These are phyloP conservation scores for Acer campestre DNA, from an alignment of 345 rosid genomes.

Conservation along the genomic window DNA sequence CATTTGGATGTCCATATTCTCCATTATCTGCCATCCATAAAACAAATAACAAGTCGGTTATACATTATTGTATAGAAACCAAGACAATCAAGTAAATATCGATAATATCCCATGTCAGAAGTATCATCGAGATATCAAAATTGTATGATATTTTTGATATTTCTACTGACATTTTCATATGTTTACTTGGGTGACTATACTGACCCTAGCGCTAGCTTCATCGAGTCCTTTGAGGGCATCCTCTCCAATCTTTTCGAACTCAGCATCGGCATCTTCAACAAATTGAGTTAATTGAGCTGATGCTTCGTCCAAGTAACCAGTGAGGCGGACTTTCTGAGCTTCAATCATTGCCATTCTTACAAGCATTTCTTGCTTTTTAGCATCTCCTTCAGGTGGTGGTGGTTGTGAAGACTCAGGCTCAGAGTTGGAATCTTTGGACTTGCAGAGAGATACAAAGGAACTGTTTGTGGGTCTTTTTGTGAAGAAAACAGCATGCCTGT, in stretches of 20 bases:
- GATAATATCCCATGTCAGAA: not conserved
- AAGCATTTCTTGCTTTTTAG: slow-evolving; percentile 73
- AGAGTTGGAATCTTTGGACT: slow-evolving; percentile 39
- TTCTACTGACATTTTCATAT: not conserved
- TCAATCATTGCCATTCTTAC: slow-evolving; percentile 88
- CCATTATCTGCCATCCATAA: slow-evolving; percentile 63
- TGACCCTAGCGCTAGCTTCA: slow-evolving; percentile 84
- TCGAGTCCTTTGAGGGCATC: slow-evolving; percentile 87
- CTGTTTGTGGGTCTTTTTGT: slow-evolving; percentile 26
- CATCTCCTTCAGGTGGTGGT: slow-evolving; percentile 65
- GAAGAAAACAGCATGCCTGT: slow-evolving; percentile 28
- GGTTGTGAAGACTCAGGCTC: slow-evolving; percentile 33
- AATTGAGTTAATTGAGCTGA: slow-evolving; percentile 77
- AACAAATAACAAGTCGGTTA: slow-evolving; percentile 25
- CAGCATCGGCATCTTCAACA: slow-evolving; percentile 82
- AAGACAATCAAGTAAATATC: not conserved
- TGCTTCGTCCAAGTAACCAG: slow-evolving; percentile 77
- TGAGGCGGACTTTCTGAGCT: slow-evolving; percentile 80
- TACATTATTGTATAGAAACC: not conserved
- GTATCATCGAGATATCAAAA: not conserved
- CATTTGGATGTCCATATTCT: slow-evolving; percentile 80
- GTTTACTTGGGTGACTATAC: slow-evolving; percentile 18
- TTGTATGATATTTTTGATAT: not conserved
- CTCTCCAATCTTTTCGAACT: slow-evolving; percentile 86
- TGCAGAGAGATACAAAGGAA: slow-evolving; percentile 43